These are phyloP conservation scores for Aspergillus saccharolyticus DNA, from an alignment of 495 filamentous ascomycete genomes.

Conservation along the genomic window DNA sequence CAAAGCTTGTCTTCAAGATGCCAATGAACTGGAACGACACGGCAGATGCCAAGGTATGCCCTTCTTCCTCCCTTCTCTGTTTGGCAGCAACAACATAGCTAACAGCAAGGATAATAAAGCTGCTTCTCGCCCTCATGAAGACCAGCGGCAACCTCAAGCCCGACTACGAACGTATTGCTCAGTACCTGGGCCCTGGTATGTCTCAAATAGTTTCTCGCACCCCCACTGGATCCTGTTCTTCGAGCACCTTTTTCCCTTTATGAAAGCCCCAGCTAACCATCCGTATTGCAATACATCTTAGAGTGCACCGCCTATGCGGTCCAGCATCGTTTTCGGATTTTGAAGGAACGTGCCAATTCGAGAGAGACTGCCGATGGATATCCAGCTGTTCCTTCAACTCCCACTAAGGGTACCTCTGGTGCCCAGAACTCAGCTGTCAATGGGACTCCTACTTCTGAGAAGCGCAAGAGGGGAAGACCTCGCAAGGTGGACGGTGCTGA, in stretches of 20 bases:
- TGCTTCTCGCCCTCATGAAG: conserved; percentile 25
- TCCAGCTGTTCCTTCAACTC: background rate
- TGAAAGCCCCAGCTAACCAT: too few species aligned
- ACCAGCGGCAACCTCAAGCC: conserved; percentile 17
- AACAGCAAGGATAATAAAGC: conserved; percentile 12
- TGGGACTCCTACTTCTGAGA: background rate
- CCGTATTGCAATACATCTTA: conserved; percentile 5
- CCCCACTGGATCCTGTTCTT: background rate
- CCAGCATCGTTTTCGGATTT: conserved; percentile 24
- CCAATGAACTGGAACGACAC: conserved; percentile 24
- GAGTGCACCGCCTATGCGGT: conserved; percentile 28
- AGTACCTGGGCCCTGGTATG: conserved; percentile 27
- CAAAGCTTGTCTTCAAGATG: conserved; percentile 15
- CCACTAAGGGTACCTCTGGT: background rate
- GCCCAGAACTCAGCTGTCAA: background rate
- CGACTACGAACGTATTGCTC: conserved; percentile 19
- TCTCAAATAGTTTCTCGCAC: background rate
- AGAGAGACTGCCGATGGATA: background rate
- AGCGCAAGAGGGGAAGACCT: background rate
- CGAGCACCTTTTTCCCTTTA: background rate
- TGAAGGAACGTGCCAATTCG: conserved; percentile 16
- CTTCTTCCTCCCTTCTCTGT: background rate
- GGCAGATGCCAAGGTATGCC: conserved; percentile 23
- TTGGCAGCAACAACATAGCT: background rate
- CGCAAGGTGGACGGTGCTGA: background rate